Conservation (phyloP, 2,329 filamentous ascomycete species). For the Exophiala calicioides region DNA sequence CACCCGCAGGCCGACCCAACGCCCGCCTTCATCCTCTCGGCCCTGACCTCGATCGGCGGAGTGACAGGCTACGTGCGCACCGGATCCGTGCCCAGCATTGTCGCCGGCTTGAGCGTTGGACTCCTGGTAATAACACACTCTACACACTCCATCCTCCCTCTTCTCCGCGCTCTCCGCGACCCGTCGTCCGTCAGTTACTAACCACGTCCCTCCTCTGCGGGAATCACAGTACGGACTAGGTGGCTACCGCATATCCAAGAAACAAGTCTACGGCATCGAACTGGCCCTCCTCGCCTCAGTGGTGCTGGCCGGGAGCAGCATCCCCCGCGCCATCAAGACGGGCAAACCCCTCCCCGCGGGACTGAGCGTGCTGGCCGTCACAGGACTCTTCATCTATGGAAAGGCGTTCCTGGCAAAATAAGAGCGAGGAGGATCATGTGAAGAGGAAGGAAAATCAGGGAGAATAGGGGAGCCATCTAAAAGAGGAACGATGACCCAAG, state of each 20-base stretch:
- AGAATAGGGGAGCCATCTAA: neutral
- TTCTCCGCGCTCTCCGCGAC: slow-evolving; percentile 28
- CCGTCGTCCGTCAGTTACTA: neutral
- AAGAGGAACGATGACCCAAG: neutral
- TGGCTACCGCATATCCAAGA: slow-evolving; percentile 74
- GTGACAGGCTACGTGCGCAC: slow-evolving; percentile 83
- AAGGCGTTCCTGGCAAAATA: slow-evolving; percentile 56
- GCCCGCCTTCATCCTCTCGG: slow-evolving; percentile 74
- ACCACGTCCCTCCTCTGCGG: neutral
- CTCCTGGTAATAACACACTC: slow-evolving; percentile 50
- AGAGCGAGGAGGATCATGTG: neutral
- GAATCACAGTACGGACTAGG: slow-evolving; percentile 68
- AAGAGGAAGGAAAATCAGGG: slow-evolving; percentile 2
- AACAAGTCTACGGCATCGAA: slow-evolving; percentile 80
- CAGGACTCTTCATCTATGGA: slow-evolving; percentile 79
- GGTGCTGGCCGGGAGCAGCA: slow-evolving; percentile 78
- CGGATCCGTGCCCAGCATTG: slow-evolving; percentile 81
- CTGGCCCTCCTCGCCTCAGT: slow-evolving; percentile 83
- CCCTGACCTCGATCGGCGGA: slow-evolving; percentile 82
- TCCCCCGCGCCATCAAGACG: slow-evolving; percentile 81
- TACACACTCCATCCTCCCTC: neutral
- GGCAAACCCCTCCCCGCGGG: slow-evolving; percentile 79
- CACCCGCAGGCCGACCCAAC: slow-evolving; percentile 86
- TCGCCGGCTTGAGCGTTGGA: slow-evolving; percentile 82
- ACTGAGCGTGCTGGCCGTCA: slow-evolving; percentile 74